Evolutionary conservation across 257 asterid genomes (phyloP).

Genomic region (Leonotis leonurus): DNA sequence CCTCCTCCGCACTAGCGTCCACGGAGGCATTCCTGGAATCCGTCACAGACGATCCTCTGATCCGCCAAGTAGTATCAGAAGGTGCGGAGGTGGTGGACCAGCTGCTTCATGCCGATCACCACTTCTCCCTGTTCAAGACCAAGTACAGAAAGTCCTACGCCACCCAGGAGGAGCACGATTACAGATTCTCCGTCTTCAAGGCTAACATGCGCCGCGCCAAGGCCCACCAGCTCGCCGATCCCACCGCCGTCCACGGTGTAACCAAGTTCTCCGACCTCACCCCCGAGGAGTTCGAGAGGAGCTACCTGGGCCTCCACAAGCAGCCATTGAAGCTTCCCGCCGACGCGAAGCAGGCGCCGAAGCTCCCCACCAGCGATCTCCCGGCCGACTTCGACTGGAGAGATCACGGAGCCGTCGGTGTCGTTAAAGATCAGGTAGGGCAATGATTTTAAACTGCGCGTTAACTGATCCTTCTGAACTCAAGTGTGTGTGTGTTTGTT

Average conservation of each 20-base stretch:
- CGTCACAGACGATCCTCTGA: conserved; percentile 44
- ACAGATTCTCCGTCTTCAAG: conserved; percentile 64
- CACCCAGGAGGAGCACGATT: conserved; percentile 69
- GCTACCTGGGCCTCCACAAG: conserved; percentile 49
- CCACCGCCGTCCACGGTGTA: conserved; percentile 82
- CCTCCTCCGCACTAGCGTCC: conserved; percentile 23
- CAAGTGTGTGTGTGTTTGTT: neutral
- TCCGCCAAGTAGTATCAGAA: conserved; percentile 72
- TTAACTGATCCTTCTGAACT: neutral
- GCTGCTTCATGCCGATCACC: conserved; percentile 63
- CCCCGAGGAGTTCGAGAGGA: conserved; percentile 63
- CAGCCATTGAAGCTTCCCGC: conserved; percentile 38
- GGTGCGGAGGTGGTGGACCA: conserved; percentile 42
- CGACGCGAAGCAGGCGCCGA: conserved; percentile 60
- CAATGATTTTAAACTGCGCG: neutral
- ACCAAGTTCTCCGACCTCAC: conserved; percentile 77
- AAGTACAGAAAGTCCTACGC: conserved; percentile 52
- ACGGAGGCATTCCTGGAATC: conserved; percentile 10
- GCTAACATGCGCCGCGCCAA: conserved; percentile 69
- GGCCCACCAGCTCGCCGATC: conserved; percentile 72
- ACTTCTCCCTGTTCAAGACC: conserved; percentile 56
- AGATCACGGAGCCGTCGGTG: conserved; percentile 79
- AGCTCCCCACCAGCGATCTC: conserved; percentile 58
- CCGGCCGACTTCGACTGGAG: conserved; percentile 84
- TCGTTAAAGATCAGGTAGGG: conserved; percentile 90